Conservation (phyloP, 768 basidiomycete species). For the Pleurotus citrinopileatus region DNA sequence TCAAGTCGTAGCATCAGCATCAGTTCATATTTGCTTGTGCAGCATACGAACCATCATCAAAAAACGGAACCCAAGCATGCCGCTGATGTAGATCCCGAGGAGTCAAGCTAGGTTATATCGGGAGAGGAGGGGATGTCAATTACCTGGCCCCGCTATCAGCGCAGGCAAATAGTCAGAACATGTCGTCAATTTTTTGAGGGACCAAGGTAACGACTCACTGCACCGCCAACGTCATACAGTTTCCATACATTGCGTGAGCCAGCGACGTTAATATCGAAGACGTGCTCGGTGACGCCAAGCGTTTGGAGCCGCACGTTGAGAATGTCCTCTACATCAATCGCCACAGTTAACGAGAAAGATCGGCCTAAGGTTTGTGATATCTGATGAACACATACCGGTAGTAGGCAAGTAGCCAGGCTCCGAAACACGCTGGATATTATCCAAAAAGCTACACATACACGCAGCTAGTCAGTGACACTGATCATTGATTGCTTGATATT, state of each 20-base stretch:
- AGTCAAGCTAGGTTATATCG: neutral
- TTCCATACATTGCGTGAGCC: conserved; percentile 71
- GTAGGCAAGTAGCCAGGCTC: conserved; percentile 69
- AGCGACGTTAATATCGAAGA: conserved; percentile 63
- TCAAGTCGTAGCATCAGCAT: too few relatives aligned
- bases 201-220: conserved; percentile 42
- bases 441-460: conserved; percentile 54
- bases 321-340: conserved; percentile 55
- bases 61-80: conserved; percentile 81
- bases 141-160: conserved; percentile 58
- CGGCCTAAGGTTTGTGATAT: neutral
- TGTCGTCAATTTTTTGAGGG: conserved; percentile 2
- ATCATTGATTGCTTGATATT: neutral
- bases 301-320: conserved; percentile 80
- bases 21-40: too few relatives aligned
- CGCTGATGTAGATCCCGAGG: conserved; percentile 39
- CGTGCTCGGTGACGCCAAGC: conserved; percentile 74
- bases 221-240: conserved; percentile 82
- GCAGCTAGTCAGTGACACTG: neutral
- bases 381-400: conserved; percentile 41
- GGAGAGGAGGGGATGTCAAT: conserved; percentile 18
- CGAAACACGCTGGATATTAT: conserved; percentile 61
- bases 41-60: conserved; percentile 76
- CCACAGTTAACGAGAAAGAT: neutral
- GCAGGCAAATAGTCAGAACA: conserved; percentile 6